phyloP scores from a whole-genome alignment of 1,139 yeast genomes.

The Diutina mesorugosa region DNA sequence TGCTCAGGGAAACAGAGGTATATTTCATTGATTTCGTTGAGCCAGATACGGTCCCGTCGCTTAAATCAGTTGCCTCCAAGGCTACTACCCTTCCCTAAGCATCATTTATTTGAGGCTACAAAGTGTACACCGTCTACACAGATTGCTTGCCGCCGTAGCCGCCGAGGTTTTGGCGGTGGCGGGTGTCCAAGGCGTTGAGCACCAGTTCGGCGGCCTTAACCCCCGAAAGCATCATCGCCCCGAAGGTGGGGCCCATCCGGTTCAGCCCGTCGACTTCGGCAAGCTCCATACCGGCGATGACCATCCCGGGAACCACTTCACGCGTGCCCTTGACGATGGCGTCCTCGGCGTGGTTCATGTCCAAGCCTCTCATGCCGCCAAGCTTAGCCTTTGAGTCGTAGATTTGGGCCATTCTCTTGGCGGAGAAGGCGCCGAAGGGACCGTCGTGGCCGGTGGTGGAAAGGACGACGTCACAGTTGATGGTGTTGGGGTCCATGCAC shows the following conservation, averaged over 20 bases:
- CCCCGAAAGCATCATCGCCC: slow-evolving; percentile 71
- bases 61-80: no score
- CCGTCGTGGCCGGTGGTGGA: slow-evolving; percentile 79
- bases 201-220: slow-evolving; percentile 63
- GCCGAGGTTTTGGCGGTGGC: background rate
- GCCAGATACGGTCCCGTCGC: no score
- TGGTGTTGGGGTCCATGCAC: slow-evolving; percentile 79
- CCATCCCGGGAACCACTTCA: slow-evolving; percentile 58
- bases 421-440: slow-evolving; percentile 75
- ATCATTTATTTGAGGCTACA: background rate
- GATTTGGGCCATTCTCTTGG: slow-evolving; percentile 22
- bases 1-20: no score
- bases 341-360: slow-evolving; percentile 71
- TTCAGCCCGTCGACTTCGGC: slow-evolving; percentile 68
- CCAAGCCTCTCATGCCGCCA: slow-evolving; percentile 70
- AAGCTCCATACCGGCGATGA: slow-evolving; percentile 73
- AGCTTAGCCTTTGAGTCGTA: slow-evolving; percentile 31
- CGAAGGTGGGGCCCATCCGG: slow-evolving; percentile 81
- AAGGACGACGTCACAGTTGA: slow-evolving; percentile 57
- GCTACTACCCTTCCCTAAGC: background rate
- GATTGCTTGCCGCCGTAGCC: background rate
- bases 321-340: slow-evolving; percentile 62
- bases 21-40: no score
- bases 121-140: background rate
- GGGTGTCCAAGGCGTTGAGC: slow-evolving; percentile 31